phyloP scores from a whole-genome alignment of 2,329 filamentous ascomycete genomes.

The Plenodomus lindquistii region DNA sequence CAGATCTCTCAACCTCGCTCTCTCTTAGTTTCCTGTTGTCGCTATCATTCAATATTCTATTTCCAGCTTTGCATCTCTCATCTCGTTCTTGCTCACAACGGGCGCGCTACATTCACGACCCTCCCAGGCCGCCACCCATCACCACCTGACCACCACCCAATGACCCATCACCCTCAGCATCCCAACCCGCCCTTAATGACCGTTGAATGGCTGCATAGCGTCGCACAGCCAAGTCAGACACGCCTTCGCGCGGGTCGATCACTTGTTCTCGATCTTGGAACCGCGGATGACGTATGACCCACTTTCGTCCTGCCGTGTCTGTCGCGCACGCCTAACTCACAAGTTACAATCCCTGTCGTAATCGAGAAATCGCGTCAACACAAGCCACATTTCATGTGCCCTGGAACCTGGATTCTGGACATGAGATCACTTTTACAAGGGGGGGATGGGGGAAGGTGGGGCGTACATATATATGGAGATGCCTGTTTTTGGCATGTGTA shows the following conservation, averaged over 20 bases:
- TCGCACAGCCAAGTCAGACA: neutral
- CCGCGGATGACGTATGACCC: neutral
- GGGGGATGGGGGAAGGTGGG: neutral
- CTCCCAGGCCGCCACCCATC: neutral
- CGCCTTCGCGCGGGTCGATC: neutral
- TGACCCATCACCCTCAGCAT: neutral
- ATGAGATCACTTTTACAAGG: neutral
- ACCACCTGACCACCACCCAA: neutral
- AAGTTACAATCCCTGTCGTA: neutral
- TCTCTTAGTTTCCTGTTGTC: too few species aligned
- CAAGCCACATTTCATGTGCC: neutral
- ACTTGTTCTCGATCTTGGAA: neutral
- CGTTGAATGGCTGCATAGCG: neutral
- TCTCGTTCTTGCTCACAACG: too few species aligned
- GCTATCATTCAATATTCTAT: too few species aligned
- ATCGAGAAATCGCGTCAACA: neutral
- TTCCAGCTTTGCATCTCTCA: too few species aligned
- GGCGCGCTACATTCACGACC: too few species aligned
- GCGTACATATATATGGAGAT: neutral
- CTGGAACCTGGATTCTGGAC: neutral
- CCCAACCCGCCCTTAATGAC: neutral
- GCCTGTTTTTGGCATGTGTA: neutral
- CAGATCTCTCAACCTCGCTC: too few species aligned
- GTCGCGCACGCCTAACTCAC: neutral
- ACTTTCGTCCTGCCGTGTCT: neutral